Evolutionary conservation across 257 asterid species (phyloP).

Genomic region (Euphrasia confusa): DNA sequence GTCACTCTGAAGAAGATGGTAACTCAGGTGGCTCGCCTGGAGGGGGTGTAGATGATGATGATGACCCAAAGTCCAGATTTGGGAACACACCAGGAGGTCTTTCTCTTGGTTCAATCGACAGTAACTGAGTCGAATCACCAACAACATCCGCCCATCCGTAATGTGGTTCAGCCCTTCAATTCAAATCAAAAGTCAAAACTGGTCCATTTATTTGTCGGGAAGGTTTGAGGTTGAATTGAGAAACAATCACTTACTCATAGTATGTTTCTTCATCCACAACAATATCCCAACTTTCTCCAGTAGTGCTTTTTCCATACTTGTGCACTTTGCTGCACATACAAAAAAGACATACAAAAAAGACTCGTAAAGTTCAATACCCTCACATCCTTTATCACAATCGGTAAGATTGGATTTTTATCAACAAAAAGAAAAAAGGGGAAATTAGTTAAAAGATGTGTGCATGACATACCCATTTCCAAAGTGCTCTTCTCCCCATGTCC

Average conservation of each 20-base stretch:
- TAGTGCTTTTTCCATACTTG: constrained; percentile 92
- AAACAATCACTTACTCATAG: constrained; percentile 64
- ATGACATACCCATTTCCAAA: constrained; percentile 83
- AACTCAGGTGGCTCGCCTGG: constrained; percentile 39
- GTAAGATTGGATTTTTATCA: no score
- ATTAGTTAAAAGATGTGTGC: not conserved
- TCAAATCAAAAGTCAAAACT: not conserved
- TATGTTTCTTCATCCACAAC: constrained; percentile 91
- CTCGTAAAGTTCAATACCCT: no score
- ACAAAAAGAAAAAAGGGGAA: no score
- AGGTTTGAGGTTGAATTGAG: not conserved
- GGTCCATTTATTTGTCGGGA: not conserved
- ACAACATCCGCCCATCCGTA: constrained; percentile 99
- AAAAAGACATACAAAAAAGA: not conserved
- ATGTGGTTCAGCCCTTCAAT: constrained; percentile 91
- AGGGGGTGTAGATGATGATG: constrained; percentile 34
- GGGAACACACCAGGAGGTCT: constrained; percentile 94
- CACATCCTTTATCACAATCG: no score
- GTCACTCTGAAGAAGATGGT: constrained; percentile 29
- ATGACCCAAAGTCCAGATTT: constrained; percentile 57
- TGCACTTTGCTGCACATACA: constrained; percentile 75
- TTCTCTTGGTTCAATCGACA: constrained; percentile 78
- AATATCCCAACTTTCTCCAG: constrained; percentile 99
- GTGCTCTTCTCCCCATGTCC: constrained; percentile 99
- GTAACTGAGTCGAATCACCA: constrained; percentile 82